phyloP scores from a whole-genome alignment of 768 basidiomycete species.

The Cubamyces lactineus region DNA sequence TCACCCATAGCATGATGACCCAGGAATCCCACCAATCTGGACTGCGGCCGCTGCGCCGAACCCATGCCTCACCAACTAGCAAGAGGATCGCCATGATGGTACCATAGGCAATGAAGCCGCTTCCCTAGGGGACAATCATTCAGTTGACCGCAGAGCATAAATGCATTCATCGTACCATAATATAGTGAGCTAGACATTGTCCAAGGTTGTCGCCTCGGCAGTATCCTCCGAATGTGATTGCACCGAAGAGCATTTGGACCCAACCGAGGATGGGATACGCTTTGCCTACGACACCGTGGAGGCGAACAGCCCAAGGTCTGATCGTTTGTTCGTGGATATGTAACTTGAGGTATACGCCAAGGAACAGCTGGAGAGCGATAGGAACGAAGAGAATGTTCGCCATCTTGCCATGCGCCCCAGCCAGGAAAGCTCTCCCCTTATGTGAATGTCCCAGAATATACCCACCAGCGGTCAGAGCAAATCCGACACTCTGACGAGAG shows the following conservation, averaged over 20 bases:
- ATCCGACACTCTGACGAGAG: constrained; percentile 57
- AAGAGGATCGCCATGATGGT: constrained; percentile 79
- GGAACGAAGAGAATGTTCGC: constrained; percentile 68
- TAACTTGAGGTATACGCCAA: constrained; percentile 90
- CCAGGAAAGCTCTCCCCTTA: constrained; percentile 73
- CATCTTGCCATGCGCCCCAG: constrained; percentile 72
- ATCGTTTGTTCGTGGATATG: constrained; percentile 82
- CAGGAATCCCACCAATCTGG: constrained; percentile 90
- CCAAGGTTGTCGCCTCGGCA: constrained; percentile 78
- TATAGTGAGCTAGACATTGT: constrained; percentile 89
- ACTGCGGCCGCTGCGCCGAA: constrained; percentile 67
- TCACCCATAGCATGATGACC: constrained; percentile 58
- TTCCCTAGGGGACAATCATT: constrained; percentile 49
- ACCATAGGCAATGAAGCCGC: constrained; percentile 88
- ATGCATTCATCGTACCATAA: constrained; percentile 54
- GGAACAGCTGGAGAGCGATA: constrained; percentile 62
- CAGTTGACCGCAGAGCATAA: background rate
- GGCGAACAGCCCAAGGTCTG: constrained; percentile 69
- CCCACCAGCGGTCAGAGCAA: constrained; percentile 70
- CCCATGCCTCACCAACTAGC: constrained; percentile 77
- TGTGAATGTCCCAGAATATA: constrained; percentile 89
- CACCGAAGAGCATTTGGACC: constrained; percentile 89
- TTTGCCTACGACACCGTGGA: constrained; percentile 83
- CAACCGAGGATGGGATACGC: constrained; percentile 84
- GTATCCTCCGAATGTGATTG: constrained; percentile 71